Evolutionary conservation across 139 green algal genomes (phyloP).

Genomic region (Penium margaritaceum): DNA sequence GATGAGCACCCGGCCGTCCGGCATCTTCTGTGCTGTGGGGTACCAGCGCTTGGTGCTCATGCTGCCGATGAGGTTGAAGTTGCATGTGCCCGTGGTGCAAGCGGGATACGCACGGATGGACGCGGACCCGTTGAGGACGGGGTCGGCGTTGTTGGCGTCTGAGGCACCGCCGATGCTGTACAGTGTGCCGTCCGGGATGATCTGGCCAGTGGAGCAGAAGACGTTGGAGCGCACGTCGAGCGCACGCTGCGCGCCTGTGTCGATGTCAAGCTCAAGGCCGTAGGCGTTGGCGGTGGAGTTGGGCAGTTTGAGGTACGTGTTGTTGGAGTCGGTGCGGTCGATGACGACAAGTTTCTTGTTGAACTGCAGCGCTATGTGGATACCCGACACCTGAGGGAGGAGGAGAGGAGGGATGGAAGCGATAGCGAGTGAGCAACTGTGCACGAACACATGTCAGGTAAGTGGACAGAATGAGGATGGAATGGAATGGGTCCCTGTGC

Average conservation of each 20-base stretch:
- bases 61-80: not conserved
- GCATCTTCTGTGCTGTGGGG: not conserved
- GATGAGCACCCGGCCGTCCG: conserved; percentile 10
- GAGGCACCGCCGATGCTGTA: conserved; percentile 8
- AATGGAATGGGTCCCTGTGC: too few species aligned
- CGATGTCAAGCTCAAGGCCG: too few species aligned
- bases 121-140: not conserved
- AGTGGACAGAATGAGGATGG: too few species aligned
- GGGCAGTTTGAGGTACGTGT: not conserved
- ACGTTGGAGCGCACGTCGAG: conserved; percentile 10
- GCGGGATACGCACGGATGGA: conserved; percentile 10
- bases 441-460: too few species aligned
- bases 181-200: not conserved
- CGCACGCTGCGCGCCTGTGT: not conserved
- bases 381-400: too few species aligned
- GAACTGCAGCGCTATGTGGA: too few species aligned
- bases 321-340: not conserved
- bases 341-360: too few species aligned
- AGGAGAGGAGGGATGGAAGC: too few species aligned
- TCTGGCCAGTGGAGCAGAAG: conserved; percentile 17
- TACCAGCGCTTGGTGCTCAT: conserved; percentile 18
- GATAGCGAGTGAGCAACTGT: too few species aligned
- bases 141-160: not conserved
- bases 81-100: not conserved
- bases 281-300: too few species aligned